phyloP scores from a whole-genome alignment of 1,284 basidiomycete species.

The Tremellales sp. region DNA sequence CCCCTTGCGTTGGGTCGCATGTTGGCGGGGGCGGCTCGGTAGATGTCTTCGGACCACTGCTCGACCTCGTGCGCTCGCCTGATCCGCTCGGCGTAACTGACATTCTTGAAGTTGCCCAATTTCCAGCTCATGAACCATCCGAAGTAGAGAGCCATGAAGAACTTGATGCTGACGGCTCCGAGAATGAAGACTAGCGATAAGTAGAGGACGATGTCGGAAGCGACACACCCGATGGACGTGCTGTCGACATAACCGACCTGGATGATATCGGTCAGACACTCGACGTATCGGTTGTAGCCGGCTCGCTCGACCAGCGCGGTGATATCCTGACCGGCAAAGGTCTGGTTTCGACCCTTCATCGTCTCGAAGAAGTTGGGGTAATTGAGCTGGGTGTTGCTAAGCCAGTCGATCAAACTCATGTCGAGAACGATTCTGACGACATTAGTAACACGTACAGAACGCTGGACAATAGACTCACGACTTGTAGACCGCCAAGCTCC shows the following conservation, averaged over 20 bases:
- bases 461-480: conserved; percentile 62
- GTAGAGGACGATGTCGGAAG: conserved; percentile 89
- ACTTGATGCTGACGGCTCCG: conserved; percentile 92
- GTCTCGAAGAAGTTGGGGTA: conserved; percentile 79
- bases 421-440: too few species aligned
- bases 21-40: conserved; percentile 83
- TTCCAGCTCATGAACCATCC: conserved; percentile 96
- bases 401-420: conserved; percentile 75
- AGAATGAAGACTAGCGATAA: conserved; percentile 95
- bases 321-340: conserved; percentile 77
- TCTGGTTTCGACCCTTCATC: conserved; percentile 65
- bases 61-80: conserved; percentile 87
- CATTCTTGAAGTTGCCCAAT: conserved; percentile 86
- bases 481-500: conserved; percentile 88
- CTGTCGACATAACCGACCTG: conserved; percentile 93
- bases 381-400: conserved; percentile 68
- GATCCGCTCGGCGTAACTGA: conserved; percentile 93
- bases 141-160: conserved; percentile 94
- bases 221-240: conserved; percentile 89
- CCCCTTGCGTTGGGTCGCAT: conserved; percentile 81
- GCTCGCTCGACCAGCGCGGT: conserved; percentile 73
- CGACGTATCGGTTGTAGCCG: conserved; percentile 58
- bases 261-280: conserved; percentile 80
- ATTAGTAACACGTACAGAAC: too few species aligned
- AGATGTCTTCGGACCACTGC: conserved; percentile 94